Evolutionary conservation across 2,329 filamentous ascomycete genomes (phyloP).

Genomic region (Fusarium fracticaudum): DNA sequence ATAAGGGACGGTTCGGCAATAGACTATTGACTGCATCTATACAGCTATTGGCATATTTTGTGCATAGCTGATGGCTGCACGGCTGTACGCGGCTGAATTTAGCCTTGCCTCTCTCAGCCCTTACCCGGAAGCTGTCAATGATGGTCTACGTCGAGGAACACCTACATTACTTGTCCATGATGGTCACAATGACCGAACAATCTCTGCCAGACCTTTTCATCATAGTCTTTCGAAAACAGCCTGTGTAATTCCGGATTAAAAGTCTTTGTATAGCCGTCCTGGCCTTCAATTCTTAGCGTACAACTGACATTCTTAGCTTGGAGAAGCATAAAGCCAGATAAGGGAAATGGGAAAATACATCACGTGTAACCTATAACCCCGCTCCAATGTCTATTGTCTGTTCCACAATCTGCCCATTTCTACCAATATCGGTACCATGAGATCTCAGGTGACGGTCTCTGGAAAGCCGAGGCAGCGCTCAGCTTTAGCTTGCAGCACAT

Average conservation of each 20-base stretch:
- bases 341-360: neutral
- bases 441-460: neutral
- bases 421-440: neutral
- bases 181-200: too few relatives aligned
- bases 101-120: too few relatives aligned
- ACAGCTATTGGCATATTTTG: too few relatives aligned
- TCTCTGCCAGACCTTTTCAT: rapidly evolving
- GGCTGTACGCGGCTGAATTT: too few relatives aligned
- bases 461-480: neutral
- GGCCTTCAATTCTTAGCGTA: too few relatives aligned
- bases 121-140: too few relatives aligned
- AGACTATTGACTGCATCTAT: neutral
- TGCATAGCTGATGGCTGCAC: too few relatives aligned
- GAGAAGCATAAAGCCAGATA: neutral
- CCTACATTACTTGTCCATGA: too few relatives aligned
- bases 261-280: neutral
- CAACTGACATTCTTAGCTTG: neutral
- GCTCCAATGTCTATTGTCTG: neutral
- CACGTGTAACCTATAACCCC: neutral
- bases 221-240: rapidly evolving
- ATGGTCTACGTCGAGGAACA: too few relatives aligned
- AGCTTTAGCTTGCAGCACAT: neutral
- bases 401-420: neutral
- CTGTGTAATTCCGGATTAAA: too few relatives aligned
- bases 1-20: too few relatives aligned